Evolutionary conservation across 495 filamentous ascomycete species (phyloP), one percentile per base, ranked within the genome.

Genomic region (Aspergillus bridgeri): DNA sequence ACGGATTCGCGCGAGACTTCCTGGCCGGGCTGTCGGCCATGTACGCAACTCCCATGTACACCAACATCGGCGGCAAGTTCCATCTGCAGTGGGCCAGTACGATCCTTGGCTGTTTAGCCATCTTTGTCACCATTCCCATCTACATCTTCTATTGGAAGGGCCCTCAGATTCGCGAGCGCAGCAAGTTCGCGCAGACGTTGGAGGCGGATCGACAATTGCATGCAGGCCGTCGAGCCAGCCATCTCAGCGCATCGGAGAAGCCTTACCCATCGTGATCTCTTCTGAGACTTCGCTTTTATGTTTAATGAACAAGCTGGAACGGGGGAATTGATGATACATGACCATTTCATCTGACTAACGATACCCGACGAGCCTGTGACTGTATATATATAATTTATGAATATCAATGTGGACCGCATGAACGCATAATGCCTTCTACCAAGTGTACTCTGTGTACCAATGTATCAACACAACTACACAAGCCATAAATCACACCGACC

Each of bases 1-100:
- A 89, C 59, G 85, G 81, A 0, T 74, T 79, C 19, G 75, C 75
- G 0, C 65, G 77, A 45, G 77, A 81, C 56, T 72, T 81, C 57
- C 69, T 79, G 2, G 76, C 76, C 2, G 78, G 77, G 17, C 53
- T 79, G 17, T 72, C 76, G 0, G 74, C 75, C 8, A 74, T 80
- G 73, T 79, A 80, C 53, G 61, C 76, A 6, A 74, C 68, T 0
- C 72, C 75, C 7, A 77, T 75, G 72, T 74, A 74, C 42, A 58
- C 51, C 27, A 65, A 77, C 42, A 71, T 75, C 54, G 71, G 61
- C 15, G 65, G 46, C 54, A 60, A 47, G 45, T 63, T 63, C 38
- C 65, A 69, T 42, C 60, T 78, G 18, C 69, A 74, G 54, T 79
- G 73, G 65, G 70, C 75, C 6, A 66, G 70, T 8, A 77, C 70